Conservation (phyloP, 768 basidiomycete genomes). For the Dacryopinax primogenitus region DNA sequence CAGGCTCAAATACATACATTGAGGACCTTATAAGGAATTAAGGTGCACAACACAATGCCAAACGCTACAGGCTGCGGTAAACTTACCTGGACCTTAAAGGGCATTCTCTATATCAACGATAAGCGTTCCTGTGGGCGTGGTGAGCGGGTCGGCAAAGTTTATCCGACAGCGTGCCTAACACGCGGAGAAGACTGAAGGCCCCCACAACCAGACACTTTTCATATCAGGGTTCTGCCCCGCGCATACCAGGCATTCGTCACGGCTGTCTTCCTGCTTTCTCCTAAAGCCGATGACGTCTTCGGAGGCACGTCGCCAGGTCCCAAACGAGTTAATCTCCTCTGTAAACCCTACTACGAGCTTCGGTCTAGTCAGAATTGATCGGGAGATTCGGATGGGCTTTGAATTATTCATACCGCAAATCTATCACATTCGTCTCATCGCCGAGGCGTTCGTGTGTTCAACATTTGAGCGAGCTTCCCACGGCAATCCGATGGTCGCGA, state of each 20-base stretch:
- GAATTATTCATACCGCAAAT: too few relatives aligned
- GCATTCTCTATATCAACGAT: not conserved
- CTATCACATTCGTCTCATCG: too few relatives aligned
- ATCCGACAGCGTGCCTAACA: not conserved
- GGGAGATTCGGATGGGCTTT: too few relatives aligned
- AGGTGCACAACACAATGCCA: not conserved
- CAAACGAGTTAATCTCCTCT: not conserved
- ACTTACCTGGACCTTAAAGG: not conserved
- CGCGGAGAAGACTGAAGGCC: not conserved
- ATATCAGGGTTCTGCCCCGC: conserved; percentile 2
- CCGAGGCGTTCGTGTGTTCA: too few relatives aligned
- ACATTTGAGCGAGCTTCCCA: too few relatives aligned
- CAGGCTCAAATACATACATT: not conserved
- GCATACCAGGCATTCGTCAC: not conserved
- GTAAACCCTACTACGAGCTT: not conserved
- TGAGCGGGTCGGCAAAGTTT: not conserved
- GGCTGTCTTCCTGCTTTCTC: not conserved
- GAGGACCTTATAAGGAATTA: not conserved
- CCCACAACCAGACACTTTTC: not conserved
- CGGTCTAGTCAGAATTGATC: too few relatives aligned
- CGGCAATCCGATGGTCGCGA: too few relatives aligned
- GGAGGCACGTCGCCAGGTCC: not conserved
- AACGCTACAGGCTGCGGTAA: not conserved
- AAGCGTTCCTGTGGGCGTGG: not conserved
- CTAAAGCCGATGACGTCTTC: not conserved